phyloP scores from a whole-genome alignment of 2,329 filamentous ascomycete genomes.

The Septoria petroselini region DNA sequence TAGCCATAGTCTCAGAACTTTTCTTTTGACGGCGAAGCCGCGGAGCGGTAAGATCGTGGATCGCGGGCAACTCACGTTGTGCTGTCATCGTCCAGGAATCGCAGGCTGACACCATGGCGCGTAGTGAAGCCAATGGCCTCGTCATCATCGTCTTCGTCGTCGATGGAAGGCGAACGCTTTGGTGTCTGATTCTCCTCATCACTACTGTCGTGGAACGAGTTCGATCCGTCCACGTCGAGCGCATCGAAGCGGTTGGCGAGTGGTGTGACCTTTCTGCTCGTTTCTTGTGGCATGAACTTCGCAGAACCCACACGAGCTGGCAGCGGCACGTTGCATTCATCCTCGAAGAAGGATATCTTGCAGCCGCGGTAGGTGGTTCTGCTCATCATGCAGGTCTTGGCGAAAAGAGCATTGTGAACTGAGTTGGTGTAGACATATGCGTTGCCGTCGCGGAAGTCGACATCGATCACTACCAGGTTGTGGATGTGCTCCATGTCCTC shows the following conservation, averaged over 20 bases:
- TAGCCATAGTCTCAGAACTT: too few relatives aligned
- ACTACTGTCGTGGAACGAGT: slow-evolving; percentile 9
- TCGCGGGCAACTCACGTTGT: slow-evolving; percentile 3
- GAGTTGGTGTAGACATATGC: slow-evolving; percentile 74
- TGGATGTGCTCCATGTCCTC: slow-evolving; percentile 80
- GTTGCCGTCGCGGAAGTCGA: slow-evolving; percentile 58
- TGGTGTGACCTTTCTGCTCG: slow-evolving; percentile 41
- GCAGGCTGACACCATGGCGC: slow-evolving; percentile 28
- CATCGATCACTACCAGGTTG: slow-evolving; percentile 67
- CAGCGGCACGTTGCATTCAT: slow-evolving; percentile 67
- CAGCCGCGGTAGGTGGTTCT: slow-evolving; percentile 65
- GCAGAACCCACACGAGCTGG: slow-evolving; percentile 33
- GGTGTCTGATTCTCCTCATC: slow-evolving; percentile 27
- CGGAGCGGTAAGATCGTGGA: background rate
- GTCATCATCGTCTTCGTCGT: slow-evolving; percentile 24
- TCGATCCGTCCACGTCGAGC: slow-evolving; percentile 51
- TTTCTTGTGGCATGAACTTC: slow-evolving; percentile 31
- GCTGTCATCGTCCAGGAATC: slow-evolving; percentile 25
- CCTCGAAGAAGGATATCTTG: slow-evolving; percentile 66
- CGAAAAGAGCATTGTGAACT: slow-evolving; percentile 70
- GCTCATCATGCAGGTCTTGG: slow-evolving; percentile 72
- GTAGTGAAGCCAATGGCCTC: slow-evolving; percentile 19
- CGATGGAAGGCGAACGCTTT: slow-evolving; percentile 11
- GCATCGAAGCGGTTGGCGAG: slow-evolving; percentile 61
- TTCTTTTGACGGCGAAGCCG: too few relatives aligned